Evolutionary conservation across 1,284 basidiomycete genomes (phyloP).

Genomic region (Athelia sp.): DNA sequence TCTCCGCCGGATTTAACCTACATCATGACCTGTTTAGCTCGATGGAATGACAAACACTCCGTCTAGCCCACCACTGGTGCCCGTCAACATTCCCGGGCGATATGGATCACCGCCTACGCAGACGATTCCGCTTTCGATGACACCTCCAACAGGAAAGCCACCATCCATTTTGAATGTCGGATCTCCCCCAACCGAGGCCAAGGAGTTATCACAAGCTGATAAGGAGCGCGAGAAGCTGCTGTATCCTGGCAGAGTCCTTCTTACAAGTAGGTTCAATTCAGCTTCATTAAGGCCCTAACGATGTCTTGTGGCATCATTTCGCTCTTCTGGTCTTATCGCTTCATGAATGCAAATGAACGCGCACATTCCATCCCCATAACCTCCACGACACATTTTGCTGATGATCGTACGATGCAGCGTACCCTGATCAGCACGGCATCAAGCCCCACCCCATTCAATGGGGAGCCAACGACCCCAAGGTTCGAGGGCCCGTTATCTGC

Average conservation of each 20-base stretch:
- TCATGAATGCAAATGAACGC: no score
- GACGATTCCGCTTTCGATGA: not conserved
- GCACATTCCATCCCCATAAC: not conserved
- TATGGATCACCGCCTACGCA: constrained; percentile 11
- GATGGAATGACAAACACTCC: constrained; percentile 26
- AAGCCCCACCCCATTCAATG: constrained; percentile 77
- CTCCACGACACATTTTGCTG: not conserved
- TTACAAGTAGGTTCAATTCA: constrained; percentile 70
- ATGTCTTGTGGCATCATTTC: no score
- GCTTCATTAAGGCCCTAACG: no score
- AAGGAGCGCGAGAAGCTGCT: constrained; percentile 69
- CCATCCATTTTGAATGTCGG: not conserved
- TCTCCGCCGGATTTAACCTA: constrained; percentile 1
- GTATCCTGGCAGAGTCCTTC: constrained; percentile 73
- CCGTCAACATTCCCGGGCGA: constrained; percentile 20
- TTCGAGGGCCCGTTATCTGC: constrained; percentile 86
- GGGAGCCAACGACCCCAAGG: constrained; percentile 66
- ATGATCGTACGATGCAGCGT: constrained; percentile 39
- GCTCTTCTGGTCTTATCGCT: no score
- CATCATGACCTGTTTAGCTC: constrained; percentile 20
- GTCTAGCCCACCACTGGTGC: constrained; percentile 17
- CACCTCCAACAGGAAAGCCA: constrained; percentile 5
- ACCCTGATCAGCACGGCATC: constrained; percentile 71
- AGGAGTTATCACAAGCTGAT: constrained; percentile 27
- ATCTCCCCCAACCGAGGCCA: not conserved